Evolutionary conservation across 768 basidiomycete genomes (phyloP), one percentile per base, ranked within the genome.

Genomic region (Sutorius australiensis): DNA sequence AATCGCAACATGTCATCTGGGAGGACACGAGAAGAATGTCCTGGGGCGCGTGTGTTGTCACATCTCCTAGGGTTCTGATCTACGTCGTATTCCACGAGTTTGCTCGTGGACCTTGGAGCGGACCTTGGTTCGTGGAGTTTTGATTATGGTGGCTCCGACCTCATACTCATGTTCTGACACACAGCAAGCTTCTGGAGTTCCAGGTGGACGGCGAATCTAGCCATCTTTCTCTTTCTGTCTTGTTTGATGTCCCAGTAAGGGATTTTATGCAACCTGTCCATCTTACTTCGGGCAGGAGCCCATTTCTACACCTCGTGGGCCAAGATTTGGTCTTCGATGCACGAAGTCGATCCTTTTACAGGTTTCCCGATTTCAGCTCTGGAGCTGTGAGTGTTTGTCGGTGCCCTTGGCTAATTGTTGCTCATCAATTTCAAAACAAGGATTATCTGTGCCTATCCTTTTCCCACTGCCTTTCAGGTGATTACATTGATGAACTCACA

Each of bases 401-500:
- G 13, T 30, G 11, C 14, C 5, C 3, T 8, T 16, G 8, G 8
- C 9, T 21, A 42, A 7, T 49, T 4, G 17, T 34, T 19, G 5
- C 16, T 11, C 38, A 28, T 19, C 17, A 12, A n/a, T n/a, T n/a
- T n/a, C n/a, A 40, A 50, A 40, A 30, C 14, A 8, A 52, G 51
- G 47, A 49, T 24, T 21, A 49, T 40, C 24, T 13, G 28, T 3
- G 17, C 12, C 12, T 30, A 31, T 19, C 38, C 10, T 12, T 45
- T n/a, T 17, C 10, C 14, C 40, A 34, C 34, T 10, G 10, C 39
- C 24, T 17, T 11, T 13, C 24, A 30, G 10, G 5, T 8, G 7
- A 36, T 56, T 13, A 28, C 48, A 38, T 46, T 55, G 12, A 44
- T 53, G 16, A 55, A 44, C 21, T 43, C 55, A 0, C 53, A 56